These are phyloP conservation scores for Termitomyces sp. DNA, from an alignment of 768 basidiomycete genomes.

Conservation along the genomic window DNA sequence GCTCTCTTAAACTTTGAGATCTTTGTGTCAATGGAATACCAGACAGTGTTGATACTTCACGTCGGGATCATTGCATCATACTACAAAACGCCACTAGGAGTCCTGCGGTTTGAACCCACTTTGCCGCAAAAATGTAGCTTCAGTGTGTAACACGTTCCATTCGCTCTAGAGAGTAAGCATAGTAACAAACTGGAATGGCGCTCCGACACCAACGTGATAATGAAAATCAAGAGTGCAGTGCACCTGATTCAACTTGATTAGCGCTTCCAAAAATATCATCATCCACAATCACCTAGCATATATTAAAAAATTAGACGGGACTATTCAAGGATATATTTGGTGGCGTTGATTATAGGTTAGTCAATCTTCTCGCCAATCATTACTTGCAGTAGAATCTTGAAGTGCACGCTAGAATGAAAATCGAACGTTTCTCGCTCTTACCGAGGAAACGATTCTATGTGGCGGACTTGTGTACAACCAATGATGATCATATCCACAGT, in stretches of 20 bases:
- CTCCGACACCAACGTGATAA: background rate
- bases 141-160: background rate
- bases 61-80: background rate
- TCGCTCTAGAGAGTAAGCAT: background rate
- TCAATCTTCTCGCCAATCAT: background rate
- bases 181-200: too few species aligned
- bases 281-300: background rate
- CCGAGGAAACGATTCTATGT: background rate
- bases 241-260: background rate
- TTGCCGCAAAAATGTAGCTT: background rate
- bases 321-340: background rate
- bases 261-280: background rate
- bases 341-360: background rate
- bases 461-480: background rate
- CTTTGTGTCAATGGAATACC: background rate
- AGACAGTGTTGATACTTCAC: background rate
- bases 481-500: background rate
- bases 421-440: background rate
- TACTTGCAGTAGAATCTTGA: background rate
- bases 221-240: background rate
- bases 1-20: background rate
- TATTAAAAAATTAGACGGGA: background rate
- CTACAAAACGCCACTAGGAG: background rate
- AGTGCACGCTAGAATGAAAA: background rate
- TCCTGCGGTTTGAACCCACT: too few species aligned